Percentiles rank a stretch among this genome's conserved stretches.
Conservation (phyloP, 2,329 filamentous ascomycete genomes). For the Colletotrichum nymphaeae region DNA sequence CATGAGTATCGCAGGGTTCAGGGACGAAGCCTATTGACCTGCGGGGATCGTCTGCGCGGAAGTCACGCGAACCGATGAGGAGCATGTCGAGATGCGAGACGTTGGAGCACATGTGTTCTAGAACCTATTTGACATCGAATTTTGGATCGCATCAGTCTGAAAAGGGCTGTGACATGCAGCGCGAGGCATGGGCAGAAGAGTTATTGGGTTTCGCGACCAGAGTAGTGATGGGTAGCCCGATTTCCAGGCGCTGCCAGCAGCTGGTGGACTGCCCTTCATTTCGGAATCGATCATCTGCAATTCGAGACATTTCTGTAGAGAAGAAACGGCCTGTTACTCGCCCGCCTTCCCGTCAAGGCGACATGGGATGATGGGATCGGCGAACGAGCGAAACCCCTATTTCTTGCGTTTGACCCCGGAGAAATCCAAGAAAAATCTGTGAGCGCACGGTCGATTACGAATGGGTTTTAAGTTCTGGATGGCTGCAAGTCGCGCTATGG, state of each 20-base stretch:
- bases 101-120: background rate
- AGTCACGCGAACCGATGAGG: background rate
- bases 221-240: background rate
- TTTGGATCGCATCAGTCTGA: background rate
- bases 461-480: constrained; percentile 5
- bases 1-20: constrained; percentile 1
- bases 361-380: constrained; percentile 10
- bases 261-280: background rate
- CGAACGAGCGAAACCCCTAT: constrained; percentile 16
- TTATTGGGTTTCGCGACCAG: background rate
- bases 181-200: background rate
- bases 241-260: background rate
- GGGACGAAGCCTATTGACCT: constrained; percentile 1
- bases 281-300: background rate
- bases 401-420: constrained; percentile 10
- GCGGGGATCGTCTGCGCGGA: constrained; percentile 12
- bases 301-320: background rate
- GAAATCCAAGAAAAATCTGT: background rate
- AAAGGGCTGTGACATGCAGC: background rate
- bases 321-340: background rate
- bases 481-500: background rate
- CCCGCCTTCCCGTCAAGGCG: background rate
- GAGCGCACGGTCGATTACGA: constrained; percentile 14
- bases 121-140: background rate
- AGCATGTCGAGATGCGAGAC: background rate